phyloP scores from a whole-genome alignment of 192 early-diverging fungal species.

The Coemansia sp. region DNA sequence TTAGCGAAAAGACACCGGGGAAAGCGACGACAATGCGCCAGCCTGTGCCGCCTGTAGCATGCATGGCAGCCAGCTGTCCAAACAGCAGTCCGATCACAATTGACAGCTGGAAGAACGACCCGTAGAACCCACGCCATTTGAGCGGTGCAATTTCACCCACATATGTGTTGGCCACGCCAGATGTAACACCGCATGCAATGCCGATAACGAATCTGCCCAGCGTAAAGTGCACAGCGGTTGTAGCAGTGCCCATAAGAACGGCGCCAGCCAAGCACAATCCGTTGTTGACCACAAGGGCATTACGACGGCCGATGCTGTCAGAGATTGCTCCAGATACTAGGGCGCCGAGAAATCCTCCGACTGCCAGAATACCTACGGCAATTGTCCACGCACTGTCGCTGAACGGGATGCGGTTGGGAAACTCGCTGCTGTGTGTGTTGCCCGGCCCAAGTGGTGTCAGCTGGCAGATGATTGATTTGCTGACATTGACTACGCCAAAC shows the following conservation, averaged over 20 bases:
- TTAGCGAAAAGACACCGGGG: conserved; percentile 56
- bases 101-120: conserved; percentile 68
- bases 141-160: conserved; percentile 73
- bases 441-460: conserved; percentile 12
- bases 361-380: conserved; percentile 52
- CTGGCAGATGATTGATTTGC: conserved; percentile 40
- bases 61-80: conserved; percentile 61
- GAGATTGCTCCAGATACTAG: conserved; percentile 57
- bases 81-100: conserved; percentile 74
- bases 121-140: conserved; percentile 64
- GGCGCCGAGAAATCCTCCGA: conserved; percentile 67
- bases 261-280: conserved; percentile 65
- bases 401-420: conserved; percentile 31
- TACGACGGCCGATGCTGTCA: conserved; percentile 60
- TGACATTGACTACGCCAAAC: conserved; percentile 34
- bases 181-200: conserved; percentile 64
- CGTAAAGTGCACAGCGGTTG: conserved; percentile 60
- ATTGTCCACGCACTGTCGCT: conserved; percentile 50
- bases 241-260: conserved; percentile 61
- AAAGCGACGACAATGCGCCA: conserved; percentile 71
- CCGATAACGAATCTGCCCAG: conserved; percentile 73
- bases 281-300: conserved; percentile 67
- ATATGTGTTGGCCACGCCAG: conserved; percentile 61
- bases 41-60: conserved; percentile 48
- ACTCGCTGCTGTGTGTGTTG: conserved; percentile 16